These are phyloP conservation scores for Zalerion maritima DNA, from an alignment of 495 filamentous ascomycete species.

Conservation along the genomic window DNA sequence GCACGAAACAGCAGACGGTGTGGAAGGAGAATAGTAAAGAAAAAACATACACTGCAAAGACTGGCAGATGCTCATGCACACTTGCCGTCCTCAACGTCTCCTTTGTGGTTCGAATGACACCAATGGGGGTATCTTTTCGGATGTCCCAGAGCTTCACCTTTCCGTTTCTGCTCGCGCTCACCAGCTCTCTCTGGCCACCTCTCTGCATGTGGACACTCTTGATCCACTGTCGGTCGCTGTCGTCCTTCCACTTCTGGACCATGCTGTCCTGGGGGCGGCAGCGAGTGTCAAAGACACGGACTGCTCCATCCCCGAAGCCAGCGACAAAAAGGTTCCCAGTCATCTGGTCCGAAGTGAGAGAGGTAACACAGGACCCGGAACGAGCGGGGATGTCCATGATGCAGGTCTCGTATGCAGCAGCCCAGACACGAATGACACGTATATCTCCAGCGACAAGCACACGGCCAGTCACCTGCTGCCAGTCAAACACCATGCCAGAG, in stretches of 20 bases:
- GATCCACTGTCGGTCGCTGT: slow-evolving; percentile 74
- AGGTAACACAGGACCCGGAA: slow-evolving; percentile 89
- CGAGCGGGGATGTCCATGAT: slow-evolving; percentile 88
- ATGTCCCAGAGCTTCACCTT: slow-evolving; percentile 97
- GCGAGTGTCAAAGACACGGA: slow-evolving; percentile 87
- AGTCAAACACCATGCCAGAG: slow-evolving; percentile 90
- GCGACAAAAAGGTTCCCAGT: slow-evolving; percentile 91
- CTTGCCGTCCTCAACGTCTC: slow-evolving; percentile 71
- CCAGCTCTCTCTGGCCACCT: slow-evolving; percentile 77
- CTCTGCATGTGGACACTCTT: slow-evolving; percentile 94
- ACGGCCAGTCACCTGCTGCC: slow-evolving; percentile 94
- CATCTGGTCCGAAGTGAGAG: slow-evolving; percentile 90
- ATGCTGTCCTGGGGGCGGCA: slow-evolving; percentile 66
- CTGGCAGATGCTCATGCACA: slow-evolving; percentile 91
- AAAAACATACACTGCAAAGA: slow-evolving; percentile 77
- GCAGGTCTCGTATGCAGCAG: slow-evolving; percentile 84
- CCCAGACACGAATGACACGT: slow-evolving; percentile 90
- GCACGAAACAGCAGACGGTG: too few species aligned
- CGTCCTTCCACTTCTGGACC: slow-evolving; percentile 90
- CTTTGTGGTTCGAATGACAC: slow-evolving; percentile 58
- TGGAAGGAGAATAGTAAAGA: slow-evolving; percentile 2
- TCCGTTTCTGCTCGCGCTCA: slow-evolving; percentile 76
- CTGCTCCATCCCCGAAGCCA: slow-evolving; percentile 92
- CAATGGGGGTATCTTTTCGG: slow-evolving; percentile 59
- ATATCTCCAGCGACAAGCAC: slow-evolving; percentile 92